Conservation (phyloP, 139 green algal genomes). For the Coccomyxa sp. region DNA sequence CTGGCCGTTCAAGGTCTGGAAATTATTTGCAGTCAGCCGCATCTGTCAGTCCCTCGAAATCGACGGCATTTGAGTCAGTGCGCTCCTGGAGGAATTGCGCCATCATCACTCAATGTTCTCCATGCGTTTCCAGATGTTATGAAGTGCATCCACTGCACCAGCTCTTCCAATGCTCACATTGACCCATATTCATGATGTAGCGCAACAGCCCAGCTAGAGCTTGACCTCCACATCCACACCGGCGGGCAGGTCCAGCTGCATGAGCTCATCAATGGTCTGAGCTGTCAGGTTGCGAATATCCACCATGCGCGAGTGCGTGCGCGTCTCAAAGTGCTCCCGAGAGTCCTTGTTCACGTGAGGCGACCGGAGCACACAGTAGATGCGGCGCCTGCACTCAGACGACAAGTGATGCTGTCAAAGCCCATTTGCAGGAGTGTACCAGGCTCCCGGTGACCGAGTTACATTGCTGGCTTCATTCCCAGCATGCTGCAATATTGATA, state of each 20-base stretch:
- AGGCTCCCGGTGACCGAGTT: background rate
- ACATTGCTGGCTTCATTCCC: background rate
- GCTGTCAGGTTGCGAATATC: slow-evolving; percentile 68
- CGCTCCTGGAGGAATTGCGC: too few relatives aligned
- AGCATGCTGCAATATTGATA: background rate
- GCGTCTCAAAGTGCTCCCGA: slow-evolving; percentile 81
- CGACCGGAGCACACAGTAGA: slow-evolving; percentile 71
- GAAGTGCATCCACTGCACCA: background rate
- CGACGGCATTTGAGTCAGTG: too few relatives aligned
- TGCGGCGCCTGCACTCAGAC: slow-evolving; percentile 14
- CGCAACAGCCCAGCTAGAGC: slow-evolving; percentile 9
- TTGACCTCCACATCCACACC: slow-evolving; percentile 78
- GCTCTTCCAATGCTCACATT: background rate
- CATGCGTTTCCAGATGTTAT: background rate
- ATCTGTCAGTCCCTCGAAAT: too few relatives aligned
- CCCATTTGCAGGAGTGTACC: background rate
- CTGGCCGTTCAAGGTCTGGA: too few relatives aligned
- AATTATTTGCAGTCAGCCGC: too few relatives aligned
- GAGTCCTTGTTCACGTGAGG: slow-evolving; percentile 89
- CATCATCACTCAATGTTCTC: background rate
- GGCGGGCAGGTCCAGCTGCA: slow-evolving; percentile 75
- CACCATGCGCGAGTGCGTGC: slow-evolving; percentile 71
- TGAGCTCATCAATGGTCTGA: slow-evolving; percentile 75
- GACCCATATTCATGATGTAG: background rate
- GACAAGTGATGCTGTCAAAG: background rate